Conservation (phyloP, 1,284 basidiomycete species). For the Pyrrhoderma lamaoense region DNA sequence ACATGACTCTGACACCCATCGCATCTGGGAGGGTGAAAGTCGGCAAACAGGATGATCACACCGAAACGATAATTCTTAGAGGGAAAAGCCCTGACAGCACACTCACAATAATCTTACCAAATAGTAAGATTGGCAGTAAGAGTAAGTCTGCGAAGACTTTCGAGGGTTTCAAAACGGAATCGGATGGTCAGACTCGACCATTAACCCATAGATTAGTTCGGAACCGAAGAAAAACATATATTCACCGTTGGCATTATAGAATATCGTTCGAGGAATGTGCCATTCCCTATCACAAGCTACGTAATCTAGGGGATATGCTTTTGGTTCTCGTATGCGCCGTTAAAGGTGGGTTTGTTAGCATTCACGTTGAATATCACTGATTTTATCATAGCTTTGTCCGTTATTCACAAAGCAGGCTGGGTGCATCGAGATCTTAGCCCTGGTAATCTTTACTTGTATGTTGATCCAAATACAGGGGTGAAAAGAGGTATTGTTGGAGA, state of each 20-base stretch:
- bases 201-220: too few relatives aligned
- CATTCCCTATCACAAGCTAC: background rate
- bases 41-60: conserved; percentile 5
- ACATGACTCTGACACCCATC: background rate
- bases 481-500: background rate
- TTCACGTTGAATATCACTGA: background rate
- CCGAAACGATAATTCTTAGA: conserved; percentile 4
- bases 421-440: conserved; percentile 7
- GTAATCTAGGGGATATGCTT: background rate
- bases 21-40: conserved; percentile 1
- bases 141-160: too few relatives aligned
- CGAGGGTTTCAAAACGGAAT: too few relatives aligned
- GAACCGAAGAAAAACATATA: background rate
- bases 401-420: conserved; percentile 1
- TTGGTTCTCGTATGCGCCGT: background rate
- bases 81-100: background rate
- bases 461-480: background rate
- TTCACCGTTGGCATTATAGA: conserved; percentile 7
- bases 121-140: background rate
- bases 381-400: background rate
- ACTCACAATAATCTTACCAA: background rate
- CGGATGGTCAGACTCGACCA: too few relatives aligned
- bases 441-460: background rate
- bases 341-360: background rate
- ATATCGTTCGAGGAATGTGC: background rate